Conservation (phyloP, 108 stramenopile genomes). For the Parietichytrium sp. region DNA sequence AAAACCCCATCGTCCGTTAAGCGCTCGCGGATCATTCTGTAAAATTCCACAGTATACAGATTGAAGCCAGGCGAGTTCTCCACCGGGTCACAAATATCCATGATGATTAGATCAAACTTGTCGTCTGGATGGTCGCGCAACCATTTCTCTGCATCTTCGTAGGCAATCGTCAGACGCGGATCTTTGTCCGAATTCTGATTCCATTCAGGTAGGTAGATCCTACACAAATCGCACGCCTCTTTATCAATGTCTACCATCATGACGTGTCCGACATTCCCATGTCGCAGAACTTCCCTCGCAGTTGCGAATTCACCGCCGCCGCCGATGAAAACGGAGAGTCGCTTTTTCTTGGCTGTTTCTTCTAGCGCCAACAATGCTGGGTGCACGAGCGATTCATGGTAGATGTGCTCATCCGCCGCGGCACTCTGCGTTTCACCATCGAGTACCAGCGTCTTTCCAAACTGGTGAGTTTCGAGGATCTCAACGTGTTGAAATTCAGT, state of each 20-base stretch:
- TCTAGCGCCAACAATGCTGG: slow-evolving; percentile 86
- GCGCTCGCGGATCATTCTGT: slow-evolving; percentile 60
- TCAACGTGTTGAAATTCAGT: slow-evolving; percentile 56
- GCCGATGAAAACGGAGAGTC: slow-evolving; percentile 79
- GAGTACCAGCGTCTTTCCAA: slow-evolving; percentile 74
- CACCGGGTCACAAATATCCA: slow-evolving; percentile 75
- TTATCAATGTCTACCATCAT: slow-evolving; percentile 81
- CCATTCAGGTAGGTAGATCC: slow-evolving; percentile 74
- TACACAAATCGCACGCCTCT: slow-evolving; percentile 67
- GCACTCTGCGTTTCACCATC: slow-evolving; percentile 79
- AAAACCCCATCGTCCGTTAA: slow-evolving; percentile 67
- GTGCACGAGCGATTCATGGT: slow-evolving; percentile 86
- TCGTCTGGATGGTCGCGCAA: slow-evolving; percentile 43
- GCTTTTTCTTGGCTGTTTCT: slow-evolving; percentile 75
- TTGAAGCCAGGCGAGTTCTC: slow-evolving; percentile 49
- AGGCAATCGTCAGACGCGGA: slow-evolving; percentile 60
- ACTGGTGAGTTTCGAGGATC: slow-evolving; percentile 46
- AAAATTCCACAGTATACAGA: slow-evolving; percentile 86
- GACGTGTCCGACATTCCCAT: slow-evolving; percentile 75
- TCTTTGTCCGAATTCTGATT: slow-evolving; percentile 70
- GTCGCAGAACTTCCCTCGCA: slow-evolving; percentile 83
- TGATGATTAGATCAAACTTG: slow-evolving; percentile 75
- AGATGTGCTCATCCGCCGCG: slow-evolving; percentile 68
- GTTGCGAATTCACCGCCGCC: slow-evolving; percentile 91
- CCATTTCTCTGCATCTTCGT: slow-evolving; percentile 56